Evolutionary conservation across 495 filamentous ascomycete species (phyloP).

Genomic region (Echria macrotheca): DNA sequence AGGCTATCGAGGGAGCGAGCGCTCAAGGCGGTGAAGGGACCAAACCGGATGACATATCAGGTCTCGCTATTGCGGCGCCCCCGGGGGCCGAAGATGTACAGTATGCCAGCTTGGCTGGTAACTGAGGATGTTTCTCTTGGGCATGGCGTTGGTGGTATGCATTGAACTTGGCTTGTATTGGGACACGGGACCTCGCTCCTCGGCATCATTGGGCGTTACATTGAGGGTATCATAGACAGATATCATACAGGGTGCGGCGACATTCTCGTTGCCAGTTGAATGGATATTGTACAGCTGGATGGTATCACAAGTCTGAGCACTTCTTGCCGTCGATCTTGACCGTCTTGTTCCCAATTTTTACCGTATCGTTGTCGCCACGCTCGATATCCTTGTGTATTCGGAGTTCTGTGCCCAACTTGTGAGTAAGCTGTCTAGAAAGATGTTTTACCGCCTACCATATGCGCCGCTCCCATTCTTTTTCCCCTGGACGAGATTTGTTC

Average conservation of each 20-base stretch:
- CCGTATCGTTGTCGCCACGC: slow-evolving; percentile 82
- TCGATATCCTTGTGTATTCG: slow-evolving; percentile 88
- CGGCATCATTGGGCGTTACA: slow-evolving; percentile 15
- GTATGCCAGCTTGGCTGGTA: slow-evolving; percentile 80
- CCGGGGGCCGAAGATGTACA: slow-evolving; percentile 76
- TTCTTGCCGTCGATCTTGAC: slow-evolving; percentile 42
- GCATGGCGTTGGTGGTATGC: slow-evolving; percentile 34
- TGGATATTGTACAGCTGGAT: no score
- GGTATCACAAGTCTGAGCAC: slow-evolving; percentile 34
- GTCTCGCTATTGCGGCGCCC: slow-evolving; percentile 63
- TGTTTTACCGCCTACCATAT: slow-evolving; percentile 50
- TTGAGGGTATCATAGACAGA: slow-evolving; percentile 30
- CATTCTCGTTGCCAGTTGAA: no score
- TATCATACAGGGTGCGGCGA: slow-evolving; percentile 13
- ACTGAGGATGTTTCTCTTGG: slow-evolving; percentile 46
- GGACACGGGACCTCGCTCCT: no score
- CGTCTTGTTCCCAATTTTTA: slow-evolving; percentile 53
- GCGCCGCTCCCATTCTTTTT: slow-evolving; percentile 47
- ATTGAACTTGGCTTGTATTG: no score
- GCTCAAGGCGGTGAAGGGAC: slow-evolving; percentile 13
- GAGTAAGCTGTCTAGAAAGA: background rate
- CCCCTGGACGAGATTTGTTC: slow-evolving; percentile 86
- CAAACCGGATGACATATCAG: slow-evolving; percentile 41
- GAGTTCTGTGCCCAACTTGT: slow-evolving; percentile 51
- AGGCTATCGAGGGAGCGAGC: slow-evolving; percentile 29